Conservation (phyloP, 2,329 filamentous ascomycete genomes). For the Pseudogymnoascus sp. region DNA sequence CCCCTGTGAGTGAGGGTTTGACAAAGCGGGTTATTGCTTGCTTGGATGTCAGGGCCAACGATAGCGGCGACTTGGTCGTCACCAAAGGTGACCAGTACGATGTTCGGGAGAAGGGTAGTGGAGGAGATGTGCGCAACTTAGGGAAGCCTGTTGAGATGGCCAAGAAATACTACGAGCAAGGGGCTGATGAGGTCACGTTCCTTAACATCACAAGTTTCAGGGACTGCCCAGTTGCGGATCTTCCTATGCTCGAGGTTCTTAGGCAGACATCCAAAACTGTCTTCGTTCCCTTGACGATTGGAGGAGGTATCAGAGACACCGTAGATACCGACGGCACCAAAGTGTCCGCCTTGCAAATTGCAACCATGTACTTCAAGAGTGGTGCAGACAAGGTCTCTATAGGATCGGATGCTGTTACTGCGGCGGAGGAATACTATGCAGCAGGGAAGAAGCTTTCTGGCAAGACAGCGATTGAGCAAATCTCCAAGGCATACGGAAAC, state of each 20-base stretch:
- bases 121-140: constrained; percentile 72
- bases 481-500: constrained; percentile 85
- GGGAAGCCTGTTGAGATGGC: constrained; percentile 97
- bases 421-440: constrained; percentile 83
- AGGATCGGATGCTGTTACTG: constrained; percentile 85
- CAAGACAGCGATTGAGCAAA: constrained; percentile 88
- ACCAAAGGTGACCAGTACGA: constrained; percentile 99
- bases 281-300: constrained; percentile 92
- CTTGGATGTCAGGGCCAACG: constrained; percentile 89
- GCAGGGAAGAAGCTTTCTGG: constrained; percentile 61
- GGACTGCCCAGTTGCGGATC: constrained; percentile 83
- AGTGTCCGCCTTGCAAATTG: constrained; percentile 85
- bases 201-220: constrained; percentile 98
- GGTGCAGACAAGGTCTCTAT: constrained; percentile 98
- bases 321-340: constrained; percentile 79
- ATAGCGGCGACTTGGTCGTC: constrained; percentile 88
- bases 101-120: constrained; percentile 74
- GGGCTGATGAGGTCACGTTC: constrained; percentile 94
- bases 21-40: constrained; percentile 94
- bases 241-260: constrained; percentile 93
- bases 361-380: constrained; percentile 93
- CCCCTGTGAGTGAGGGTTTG: constrained; percentile 50
- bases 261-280: constrained; percentile 80
- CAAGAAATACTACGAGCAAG: constrained; percentile 87
- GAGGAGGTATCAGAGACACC: constrained; percentile 90